These are phyloP conservation scores for Ottelia alismoides DNA, from an alignment of 106 monocot genomes.

Conservation along the genomic window DNA sequence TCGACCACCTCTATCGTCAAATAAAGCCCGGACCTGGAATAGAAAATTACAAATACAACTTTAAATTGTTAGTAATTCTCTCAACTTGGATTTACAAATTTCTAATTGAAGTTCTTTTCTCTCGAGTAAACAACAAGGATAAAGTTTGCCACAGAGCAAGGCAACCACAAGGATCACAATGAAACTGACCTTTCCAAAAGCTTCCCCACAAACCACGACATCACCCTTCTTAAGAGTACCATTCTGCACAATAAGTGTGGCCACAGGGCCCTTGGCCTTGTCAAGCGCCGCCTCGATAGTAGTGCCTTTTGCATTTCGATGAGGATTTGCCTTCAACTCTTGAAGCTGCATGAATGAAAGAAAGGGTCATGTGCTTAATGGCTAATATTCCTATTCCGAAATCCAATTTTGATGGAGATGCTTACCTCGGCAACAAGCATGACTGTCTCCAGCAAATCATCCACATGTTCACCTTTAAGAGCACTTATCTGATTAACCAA, in stretches of 20 bases:
- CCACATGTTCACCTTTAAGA: slow-evolving; percentile 87
- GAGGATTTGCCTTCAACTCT: slow-evolving; percentile 96
- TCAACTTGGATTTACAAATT: too few relatives aligned
- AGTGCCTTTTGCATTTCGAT: slow-evolving; percentile 90
- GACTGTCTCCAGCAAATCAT: slow-evolving; percentile 84
- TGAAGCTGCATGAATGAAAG: slow-evolving; percentile 47
- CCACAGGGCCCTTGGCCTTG: slow-evolving; percentile 76
- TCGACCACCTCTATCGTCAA: too few relatives aligned
- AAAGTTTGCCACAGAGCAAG: neutral
- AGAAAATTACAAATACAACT: too few relatives aligned
- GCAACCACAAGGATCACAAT: neutral
- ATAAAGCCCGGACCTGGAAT: too few relatives aligned
- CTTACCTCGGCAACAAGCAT: slow-evolving; percentile 95
- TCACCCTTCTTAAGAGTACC: slow-evolving; percentile 86
- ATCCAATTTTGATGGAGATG: too few relatives aligned
- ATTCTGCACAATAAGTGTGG: slow-evolving; percentile 88
- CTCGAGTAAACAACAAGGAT: neutral
- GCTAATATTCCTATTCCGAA: neutral
- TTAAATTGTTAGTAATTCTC: too few relatives aligned
- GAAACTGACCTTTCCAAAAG: slow-evolving; percentile 85
- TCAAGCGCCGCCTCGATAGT: slow-evolving; percentile 94
- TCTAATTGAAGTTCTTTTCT: too few relatives aligned
- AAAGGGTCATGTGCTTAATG: neutral
- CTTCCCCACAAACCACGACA: slow-evolving; percentile 77
- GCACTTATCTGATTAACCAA: slow-evolving; percentile 81